Evolutionary conservation across 1,284 basidiomycete species (phyloP).

Genomic region (Athelia sp.): DNA sequence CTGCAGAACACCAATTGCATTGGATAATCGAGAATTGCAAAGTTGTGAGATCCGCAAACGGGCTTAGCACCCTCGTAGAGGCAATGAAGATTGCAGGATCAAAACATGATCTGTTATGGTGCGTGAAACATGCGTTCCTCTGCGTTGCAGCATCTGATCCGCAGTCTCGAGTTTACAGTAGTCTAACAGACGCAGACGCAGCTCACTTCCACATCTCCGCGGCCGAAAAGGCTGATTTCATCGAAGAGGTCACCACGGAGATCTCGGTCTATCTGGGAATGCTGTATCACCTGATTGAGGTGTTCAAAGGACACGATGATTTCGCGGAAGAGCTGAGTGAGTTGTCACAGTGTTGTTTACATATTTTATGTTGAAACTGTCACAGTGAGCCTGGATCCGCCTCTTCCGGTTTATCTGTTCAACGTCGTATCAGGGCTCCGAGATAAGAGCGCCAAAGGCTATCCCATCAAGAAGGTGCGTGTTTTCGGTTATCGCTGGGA

Average conservation of each 20-base stretch:
- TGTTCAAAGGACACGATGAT: slow-evolving; percentile 86
- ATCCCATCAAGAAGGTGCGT: slow-evolving; percentile 91
- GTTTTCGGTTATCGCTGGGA: slow-evolving; percentile 5
- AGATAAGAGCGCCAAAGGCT: slow-evolving; percentile 93
- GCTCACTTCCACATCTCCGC: slow-evolving; percentile 63
- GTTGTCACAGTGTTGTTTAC: slow-evolving; percentile 26
- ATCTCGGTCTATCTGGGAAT: slow-evolving; percentile 89
- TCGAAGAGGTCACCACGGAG: slow-evolving; percentile 88
- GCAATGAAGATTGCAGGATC: slow-evolving; percentile 88
- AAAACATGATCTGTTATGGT: slow-evolving; percentile 85
- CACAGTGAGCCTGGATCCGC: slow-evolving; percentile 91
- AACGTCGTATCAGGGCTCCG: slow-evolving; percentile 84
- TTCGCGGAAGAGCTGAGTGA: slow-evolving; percentile 94
- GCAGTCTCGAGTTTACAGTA: slow-evolving; percentile 33
- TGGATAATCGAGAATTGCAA: slow-evolving; percentile 96
- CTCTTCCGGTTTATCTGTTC: slow-evolving; percentile 90
- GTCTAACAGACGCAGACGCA: slow-evolving; percentile 67
- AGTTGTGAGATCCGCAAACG: slow-evolving; percentile 80
- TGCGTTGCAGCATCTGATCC: slow-evolving; percentile 3
- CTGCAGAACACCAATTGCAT: slow-evolving; percentile 90
- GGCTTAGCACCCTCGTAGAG: slow-evolving; percentile 78
- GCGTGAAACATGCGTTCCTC: slow-evolving; percentile 11
- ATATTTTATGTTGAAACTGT: slow-evolving; percentile 10
- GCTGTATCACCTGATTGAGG: slow-evolving; percentile 90
- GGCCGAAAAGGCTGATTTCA: slow-evolving; percentile 69